Base-by-base conservation (phyloP, 257 asterid genomes). In the Primulina tabacum region DNA sequence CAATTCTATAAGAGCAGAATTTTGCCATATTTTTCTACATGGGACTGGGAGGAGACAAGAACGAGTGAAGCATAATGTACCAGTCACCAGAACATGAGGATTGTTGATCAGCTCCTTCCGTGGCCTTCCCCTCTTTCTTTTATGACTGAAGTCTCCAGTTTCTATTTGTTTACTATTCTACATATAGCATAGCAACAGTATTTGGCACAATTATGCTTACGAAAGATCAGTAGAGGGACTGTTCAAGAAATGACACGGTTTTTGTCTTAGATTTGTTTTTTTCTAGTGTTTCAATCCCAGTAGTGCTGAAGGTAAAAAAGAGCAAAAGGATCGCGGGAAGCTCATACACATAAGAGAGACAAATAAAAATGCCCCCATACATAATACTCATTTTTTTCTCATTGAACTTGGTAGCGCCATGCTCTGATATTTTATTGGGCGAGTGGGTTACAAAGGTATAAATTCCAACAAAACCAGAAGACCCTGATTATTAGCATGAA, bases 51-150 rank as follows among this genome's bases (percentile, higher is more conserved):
- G 28, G 34, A 50, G 18, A 28, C 69, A 73, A 71, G 66, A 73
- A 71, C 47, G 32, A 34, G 61, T 59, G 71, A 17, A 71, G 21
- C 65, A 38, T 5, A 43, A 1, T 56, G 62, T 64, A 85, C 97
- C 91, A 77, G 78, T 34, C 29, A 60, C 12, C 62, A 52, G 62
- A 78, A 69, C 64, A 6, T 60, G 62, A 60, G 66, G 73, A 75
- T 64, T 69, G 24, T 66, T 78, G 1, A 7, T 32, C 21, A n/a
- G 37, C 35, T 29, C 50, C 76, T 37, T 83, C 33, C 69, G 76
- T 55, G 92, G 94, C 69, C 96, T 82, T 28, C 90, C 96, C 65
- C 86, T 81, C 78, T 59, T 81, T 70, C 67, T 85, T 74, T 64
- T 82, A 34, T 34, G 79, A 59, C 50, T 52, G 69, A n/a, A 60